Percentiles rank a stretch among this genome's conserved stretches.
These are phyloP conservation scores for Phallus indusiatus DNA, from an alignment of 768 basidiomycete species.

Conservation along the genomic window DNA sequence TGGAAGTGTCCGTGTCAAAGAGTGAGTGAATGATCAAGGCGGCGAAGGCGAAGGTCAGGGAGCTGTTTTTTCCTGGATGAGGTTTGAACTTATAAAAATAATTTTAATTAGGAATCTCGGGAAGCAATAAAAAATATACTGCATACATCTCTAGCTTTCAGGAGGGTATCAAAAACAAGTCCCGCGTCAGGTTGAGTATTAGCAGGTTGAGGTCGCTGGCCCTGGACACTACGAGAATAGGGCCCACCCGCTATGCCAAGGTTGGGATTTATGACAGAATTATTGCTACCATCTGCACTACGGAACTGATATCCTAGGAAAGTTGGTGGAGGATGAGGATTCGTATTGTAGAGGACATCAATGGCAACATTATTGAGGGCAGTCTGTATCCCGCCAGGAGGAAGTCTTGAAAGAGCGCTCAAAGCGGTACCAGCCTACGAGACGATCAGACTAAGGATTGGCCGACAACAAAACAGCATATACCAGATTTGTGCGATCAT, in stretches of 20 bases:
- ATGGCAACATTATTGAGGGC: conserved; percentile 12
- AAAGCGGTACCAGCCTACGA: conserved; percentile 17
- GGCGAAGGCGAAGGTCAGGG: conserved; percentile 74
- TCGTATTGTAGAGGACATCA: conserved; percentile 10
- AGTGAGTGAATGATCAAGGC: conserved; percentile 56
- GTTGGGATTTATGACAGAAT: conserved; percentile 44
- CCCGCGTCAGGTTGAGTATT: conserved; percentile 39
- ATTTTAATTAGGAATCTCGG: background rate
- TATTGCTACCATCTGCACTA: conserved; percentile 50
- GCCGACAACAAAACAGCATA: background rate
- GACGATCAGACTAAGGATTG: conserved; percentile 7
- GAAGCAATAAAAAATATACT: conserved; percentile 2
- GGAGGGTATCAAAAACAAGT: conserved; percentile 30
- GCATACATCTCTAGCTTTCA: conserved; percentile 22
- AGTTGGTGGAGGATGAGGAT: conserved; percentile 2
- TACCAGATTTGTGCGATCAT: conserved; percentile 29
- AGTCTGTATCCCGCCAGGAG: conserved; percentile 11
- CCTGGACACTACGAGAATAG: conserved; percentile 48
- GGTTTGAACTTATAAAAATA: conserved; percentile 23
- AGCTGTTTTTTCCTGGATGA: conserved; percentile 62
- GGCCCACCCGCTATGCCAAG: conserved; percentile 54
- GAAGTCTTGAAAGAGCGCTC: conserved; percentile 1
- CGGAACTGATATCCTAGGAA: conserved; percentile 31
- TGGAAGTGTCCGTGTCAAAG: conserved; percentile 45
- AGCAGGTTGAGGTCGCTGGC: conserved; percentile 29